Evolutionary conservation across 163 green algal genomes (phyloP), one percentile per base, ranked within the genome.

Genomic region (Chlamydomonas reinhardtii): DNA sequence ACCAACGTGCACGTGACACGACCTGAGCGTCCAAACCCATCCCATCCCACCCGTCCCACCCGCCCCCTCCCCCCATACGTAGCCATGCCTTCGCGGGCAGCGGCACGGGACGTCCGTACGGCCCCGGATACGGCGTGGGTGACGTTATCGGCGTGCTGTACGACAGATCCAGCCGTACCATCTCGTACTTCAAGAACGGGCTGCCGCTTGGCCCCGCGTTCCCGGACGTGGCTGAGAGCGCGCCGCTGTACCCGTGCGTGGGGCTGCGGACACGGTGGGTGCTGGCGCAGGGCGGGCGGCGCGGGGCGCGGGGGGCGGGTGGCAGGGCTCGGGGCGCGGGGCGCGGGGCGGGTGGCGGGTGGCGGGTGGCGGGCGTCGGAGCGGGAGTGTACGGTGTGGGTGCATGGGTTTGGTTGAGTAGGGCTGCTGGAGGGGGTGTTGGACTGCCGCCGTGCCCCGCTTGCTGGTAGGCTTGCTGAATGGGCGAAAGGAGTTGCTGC

Each of bases 131-230:
- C 87, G 89, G 75, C 4, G 91, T 89, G 87, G 95, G 95, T 24
- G 96, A 98, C 85, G 89, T 94, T 22, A 88, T 98, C 20, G 96
- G 96, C 14, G 93, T 92, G 22, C 70, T 96, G 17, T 93, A 95
- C 20, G 94, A 98, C 88, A 86, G 92, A 19, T 86, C 90, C 9
- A 90, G 94, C 25, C 84, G 76, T 14, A 96, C 93, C 16, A 97
- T 98, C 65, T 91, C 85, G 29, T 97, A 94, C 86, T 94, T 87
- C 48, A 96, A 98, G 91, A 96, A 96, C 81, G 95, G 95, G 20
- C 86, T 92, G 54, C 79, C 94, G 71, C 82, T 98, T 25, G 96
- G 95, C 27, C 85, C 96, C 20, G 95, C 95, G 11, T 98, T 97
- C 68, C 66, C 76, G 3, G 79, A 93, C 56, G 93, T 97, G 17